Evolutionary conservation across 2,329 filamentous ascomycete species (phyloP), one percentile per base, ranked within the genome.

Genomic region (Cladosporium sphaerospermum): DNA sequence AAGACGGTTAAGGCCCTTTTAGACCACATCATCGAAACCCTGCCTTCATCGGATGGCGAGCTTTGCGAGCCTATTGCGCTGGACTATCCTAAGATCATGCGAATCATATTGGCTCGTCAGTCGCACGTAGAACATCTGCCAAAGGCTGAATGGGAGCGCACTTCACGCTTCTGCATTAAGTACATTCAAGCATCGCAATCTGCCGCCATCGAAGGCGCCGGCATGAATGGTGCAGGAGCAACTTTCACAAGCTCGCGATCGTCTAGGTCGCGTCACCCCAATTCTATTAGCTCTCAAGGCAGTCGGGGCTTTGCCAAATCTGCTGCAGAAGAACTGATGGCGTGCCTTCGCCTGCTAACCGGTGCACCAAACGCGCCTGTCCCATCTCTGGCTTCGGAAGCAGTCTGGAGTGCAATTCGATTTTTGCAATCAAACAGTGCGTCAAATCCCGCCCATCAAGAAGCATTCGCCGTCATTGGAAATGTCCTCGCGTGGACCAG

Each of bases 61-160:
- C 80, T 86, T 51, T 83, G 89, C 58, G 77, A 83, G 54, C 84
- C 86, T 10, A 75, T 99, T 4, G 73, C 84, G 19, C 78, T 83
- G 45, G 83, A 93, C 64, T 95, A 96, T 66, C 78, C 88, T 59
- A 95, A 88, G 72, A 80, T 84, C 16, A 73, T 99, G 59, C 75
- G 80, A 4, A 76, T 80, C 28, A 71, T 96, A 3, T 77, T 97
- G 14, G 81, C 83, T 40, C 81, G 87, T 62, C 81, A 83, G 43
- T 79, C 88, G 14, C 89, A 95, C 67, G 83, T 87, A 28, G 95
- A 97, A 69, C 84, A 90, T 62, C 75, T 97, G 10, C 79, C 82
- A 9, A 74, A 74, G 16, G 76, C 81, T 11, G 78, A 82, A 54
- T 96, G 91, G 90, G 44, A 47, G 31, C 51, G 43, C 9, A 32